Base-by-base conservation (phyloP, 345 rosid genomes). In the Bruguiera gymnorhiza region DNA sequence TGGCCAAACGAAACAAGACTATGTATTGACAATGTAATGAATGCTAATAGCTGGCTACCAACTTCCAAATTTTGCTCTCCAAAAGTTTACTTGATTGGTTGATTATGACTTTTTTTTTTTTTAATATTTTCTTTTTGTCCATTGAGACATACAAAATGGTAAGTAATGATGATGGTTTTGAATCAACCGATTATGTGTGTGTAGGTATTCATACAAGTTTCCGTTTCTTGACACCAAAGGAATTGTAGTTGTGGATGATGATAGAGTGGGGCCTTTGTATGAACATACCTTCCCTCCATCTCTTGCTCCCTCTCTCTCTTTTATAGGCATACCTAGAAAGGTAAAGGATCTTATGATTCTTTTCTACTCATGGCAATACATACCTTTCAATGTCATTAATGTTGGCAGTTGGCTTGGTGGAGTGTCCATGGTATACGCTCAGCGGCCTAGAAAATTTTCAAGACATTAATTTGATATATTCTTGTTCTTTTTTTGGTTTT, bases 211-310 rank as follows among this genome's bases (percentile, higher is more conserved):
- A 51, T 94, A 94, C 71, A 51, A 86, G 58, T 89, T 89, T 70
- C 97, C 97, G 63, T 94, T 89, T 79, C 98, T 94, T 87, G 98
- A 94, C 90, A 89, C 88, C 74, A 88, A 89, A 91, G 98, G 97
- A 78, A 91, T 78, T 62, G 80, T 94, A 48, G 81, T n/a, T 70
- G 88, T 91, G 16, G 97, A 91, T 76, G 97, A 91, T 81, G 90
- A 88, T 76, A 82, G 98, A 76, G 98, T 94, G 79, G 98, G 97
- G 0, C 98, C 96, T 26, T 78, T 94, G 77, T 94, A 80, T 66
- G 96, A 94, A 80, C 98, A 94, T 51, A 94, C 98, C 65, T 94
- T 94, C 79, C 95, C 97, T 80, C 98, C 97, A 36, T 81, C 80
- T 20, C 93, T 94, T 23, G 87, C 98, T 54, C 97, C 97, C 57